phyloP scores from a whole-genome alignment of 305 asterid genomes.

The Fraxinus greggii region DNA sequence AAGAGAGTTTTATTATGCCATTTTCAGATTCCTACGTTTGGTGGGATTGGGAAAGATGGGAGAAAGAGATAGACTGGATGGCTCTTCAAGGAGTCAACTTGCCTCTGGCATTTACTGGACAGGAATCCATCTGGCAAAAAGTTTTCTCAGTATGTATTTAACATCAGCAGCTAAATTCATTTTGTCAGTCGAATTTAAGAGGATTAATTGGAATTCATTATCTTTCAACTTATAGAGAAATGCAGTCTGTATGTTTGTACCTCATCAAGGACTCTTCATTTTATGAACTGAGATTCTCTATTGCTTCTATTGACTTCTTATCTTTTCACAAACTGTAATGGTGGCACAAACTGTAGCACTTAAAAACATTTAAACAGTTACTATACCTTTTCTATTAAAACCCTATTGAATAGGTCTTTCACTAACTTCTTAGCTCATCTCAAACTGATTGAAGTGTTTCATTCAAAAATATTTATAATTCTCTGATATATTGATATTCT shows the following conservation, averaged over 20 bases:
- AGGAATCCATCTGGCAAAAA: conserved; percentile 92
- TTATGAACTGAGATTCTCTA: not conserved
- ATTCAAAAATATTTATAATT: not conserved
- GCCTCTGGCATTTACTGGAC: conserved; percentile 94
- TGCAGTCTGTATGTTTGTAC: not conserved
- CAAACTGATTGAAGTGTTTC: not conserved
- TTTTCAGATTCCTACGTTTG: conserved; percentile 90
- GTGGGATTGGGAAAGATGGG: conserved; percentile 99
- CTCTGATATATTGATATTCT: not conserved
- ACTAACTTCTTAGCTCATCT: not conserved
- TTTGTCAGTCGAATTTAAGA: conserved; percentile 12
- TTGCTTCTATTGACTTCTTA: conserved; percentile 15
- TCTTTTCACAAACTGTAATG: not conserved
- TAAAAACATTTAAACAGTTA: not conserved
- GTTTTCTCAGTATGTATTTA: conserved; percentile 73
- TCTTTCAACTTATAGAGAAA: conserved; percentile 17
- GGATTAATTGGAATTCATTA: conserved; percentile 2
- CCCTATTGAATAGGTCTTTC: not conserved
- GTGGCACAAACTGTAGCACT: conserved; percentile 1
- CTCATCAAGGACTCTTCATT: not conserved
- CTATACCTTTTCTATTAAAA: not conserved
- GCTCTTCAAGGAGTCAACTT: conserved; percentile 91
- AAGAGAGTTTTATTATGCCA: conserved; percentile 14
- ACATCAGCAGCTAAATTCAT: conserved; percentile 1
- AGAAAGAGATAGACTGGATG: conserved; percentile 98